Percentiles rank a stretch among this genome's conserved stretches.
Evolutionary conservation across 192 early-diverging fungal genomes (phyloP).

Genomic region (Lobosporangium transversale): DNA sequence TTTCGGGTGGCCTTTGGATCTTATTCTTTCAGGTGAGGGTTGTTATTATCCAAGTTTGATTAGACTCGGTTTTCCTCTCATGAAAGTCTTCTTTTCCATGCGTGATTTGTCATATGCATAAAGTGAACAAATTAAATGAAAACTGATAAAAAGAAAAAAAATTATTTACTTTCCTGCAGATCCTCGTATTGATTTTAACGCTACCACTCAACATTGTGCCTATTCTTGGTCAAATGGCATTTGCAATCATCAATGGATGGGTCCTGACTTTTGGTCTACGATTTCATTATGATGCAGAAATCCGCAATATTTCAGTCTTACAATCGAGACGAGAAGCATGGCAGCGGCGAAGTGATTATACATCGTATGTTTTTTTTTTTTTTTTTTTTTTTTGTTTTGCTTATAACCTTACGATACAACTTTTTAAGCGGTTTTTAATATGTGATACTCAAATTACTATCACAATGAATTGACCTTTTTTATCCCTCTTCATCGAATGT

Average conservation of each 20-base stretch:
- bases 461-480: no score
- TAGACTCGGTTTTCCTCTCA: neutral
- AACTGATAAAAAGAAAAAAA: no score
- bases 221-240: constrained; percentile 45
- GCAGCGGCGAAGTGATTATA: constrained; percentile 39
- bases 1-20: constrained; percentile 46
- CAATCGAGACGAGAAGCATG: constrained; percentile 60
- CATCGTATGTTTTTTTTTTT: constrained; percentile 12
- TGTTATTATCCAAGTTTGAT: neutral
- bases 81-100: neutral
- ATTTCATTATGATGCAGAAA: constrained; percentile 66
- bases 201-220: constrained; percentile 37
- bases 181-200: constrained; percentile 34
- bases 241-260: constrained; percentile 64
- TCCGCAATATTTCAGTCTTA: constrained; percentile 55
- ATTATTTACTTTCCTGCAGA: constrained; percentile 7
- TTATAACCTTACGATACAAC: no score
- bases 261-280: constrained; percentile 58
- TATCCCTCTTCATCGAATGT: no score
- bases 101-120: no score
- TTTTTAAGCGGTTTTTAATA: no score
- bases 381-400: neutral
- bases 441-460: no score
- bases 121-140: no score
- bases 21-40: constrained; percentile 50